Base-by-base conservation (phyloP, 768 basidiomycete genomes). In the Phylloporus scabripes region DNA sequence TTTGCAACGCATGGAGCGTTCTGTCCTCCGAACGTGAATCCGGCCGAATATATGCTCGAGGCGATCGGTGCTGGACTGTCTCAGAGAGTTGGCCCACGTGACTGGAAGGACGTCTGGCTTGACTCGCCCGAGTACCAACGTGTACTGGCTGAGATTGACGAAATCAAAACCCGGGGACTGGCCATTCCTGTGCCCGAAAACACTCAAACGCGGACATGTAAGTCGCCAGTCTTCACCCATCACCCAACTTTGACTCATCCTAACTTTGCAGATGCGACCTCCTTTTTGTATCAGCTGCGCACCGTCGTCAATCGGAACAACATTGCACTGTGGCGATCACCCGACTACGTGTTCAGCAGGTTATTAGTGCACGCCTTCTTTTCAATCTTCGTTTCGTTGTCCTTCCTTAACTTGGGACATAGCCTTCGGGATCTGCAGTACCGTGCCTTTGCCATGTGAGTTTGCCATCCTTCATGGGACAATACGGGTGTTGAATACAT, bases 91-190 rank as follows among this genome's bases (percentile, higher is more conserved):
- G 87, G 87, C 1, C 76, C 84, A 48, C 79, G 81, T 28, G 92
- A 95, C 59, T 95, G 92, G 92, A 82, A 82, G 48, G 81, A 89
- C 53, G 72, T 91, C 42, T 95, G 92, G 92, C 66, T 79, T 15
- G 80, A 85, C 32, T 90, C 85, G 5, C 72, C 79, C 0, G 85
- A 93, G 66, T 75, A 59, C 47, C 50, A 65, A 39, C 57, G 54
- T 21, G 72, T 74, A 26, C 68, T 64, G 20, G 58, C 56, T 23
- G 75, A 81, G 49, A 80, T 82, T 26, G 56, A 62, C 7, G 56
- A 54, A 3, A 76, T 82, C 60, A 80, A 80, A 57, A 52, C 56
- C 11, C 71, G 72, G 18, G 78, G 75, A 1, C 66, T 81, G 23
- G 65, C 76, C 8, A 61, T 63, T 33, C 74, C 75, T 1, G 66